phyloP scores from a whole-genome alignment of 208 protist genomes.

The Novymonas esmeraldas region DNA sequence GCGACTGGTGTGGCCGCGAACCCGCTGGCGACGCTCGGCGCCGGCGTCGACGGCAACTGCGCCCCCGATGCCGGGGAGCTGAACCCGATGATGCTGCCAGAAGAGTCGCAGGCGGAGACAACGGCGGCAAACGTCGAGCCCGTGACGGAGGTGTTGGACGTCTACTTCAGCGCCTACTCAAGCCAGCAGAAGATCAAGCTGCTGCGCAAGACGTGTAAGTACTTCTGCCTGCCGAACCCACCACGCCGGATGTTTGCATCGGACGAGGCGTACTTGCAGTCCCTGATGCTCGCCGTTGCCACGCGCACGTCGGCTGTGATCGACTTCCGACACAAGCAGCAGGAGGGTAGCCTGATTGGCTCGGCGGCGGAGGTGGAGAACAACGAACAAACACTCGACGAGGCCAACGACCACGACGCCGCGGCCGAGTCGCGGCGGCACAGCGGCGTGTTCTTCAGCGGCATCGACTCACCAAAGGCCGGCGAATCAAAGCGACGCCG shows the following conservation, averaged over 20 bases:
- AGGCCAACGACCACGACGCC: background rate
- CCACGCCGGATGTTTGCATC: conserved; percentile 14
- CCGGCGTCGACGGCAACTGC: background rate
- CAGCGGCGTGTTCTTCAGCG: conserved; percentile 11
- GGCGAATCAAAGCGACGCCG: background rate
- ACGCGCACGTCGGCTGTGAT: conserved; percentile 34
- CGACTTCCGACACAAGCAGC: conserved; percentile 21
- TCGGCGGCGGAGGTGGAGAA: background rate
- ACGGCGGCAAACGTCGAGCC: conserved; percentile 1
- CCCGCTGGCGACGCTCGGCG: conserved; percentile 11
- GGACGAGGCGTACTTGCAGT: conserved; percentile 26
- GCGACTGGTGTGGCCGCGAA: conserved; percentile 5
- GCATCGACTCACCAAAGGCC: background rate
- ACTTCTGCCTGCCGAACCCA: conserved; percentile 20
- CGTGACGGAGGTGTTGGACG: conserved; percentile 26
- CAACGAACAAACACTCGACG: background rate
- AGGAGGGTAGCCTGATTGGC: background rate
- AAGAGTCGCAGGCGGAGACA: background rate
- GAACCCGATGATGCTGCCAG: background rate
- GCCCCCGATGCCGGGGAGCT: background rate
- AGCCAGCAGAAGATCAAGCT: conserved; percentile 26
- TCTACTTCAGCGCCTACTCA: conserved; percentile 38
- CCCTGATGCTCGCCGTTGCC: conserved; percentile 19
- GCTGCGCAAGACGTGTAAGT: conserved; percentile 32
- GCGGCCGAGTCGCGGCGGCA: background rate